Conservation (phyloP, 208 protist species). For the Wallacemonas collosoma region DNA sequence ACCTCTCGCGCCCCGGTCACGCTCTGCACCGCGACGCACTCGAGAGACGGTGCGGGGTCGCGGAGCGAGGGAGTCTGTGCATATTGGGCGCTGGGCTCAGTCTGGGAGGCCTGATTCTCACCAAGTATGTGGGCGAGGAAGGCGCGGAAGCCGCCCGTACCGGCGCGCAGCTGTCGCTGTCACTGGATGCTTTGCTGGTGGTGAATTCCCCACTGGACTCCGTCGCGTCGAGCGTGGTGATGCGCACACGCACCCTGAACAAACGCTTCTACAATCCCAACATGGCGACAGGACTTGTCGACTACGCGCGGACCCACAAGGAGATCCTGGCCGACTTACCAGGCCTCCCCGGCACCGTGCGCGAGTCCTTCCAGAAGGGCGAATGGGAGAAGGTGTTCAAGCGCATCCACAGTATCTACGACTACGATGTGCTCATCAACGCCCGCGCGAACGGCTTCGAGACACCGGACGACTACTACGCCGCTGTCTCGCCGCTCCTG, state of each 20-base stretch:
- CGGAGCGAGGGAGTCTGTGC: not conserved
- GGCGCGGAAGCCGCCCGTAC: slow-evolving; percentile 15
- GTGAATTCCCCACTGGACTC: slow-evolving; percentile 68
- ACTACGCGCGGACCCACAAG: slow-evolving; percentile 53
- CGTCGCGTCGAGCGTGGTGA: slow-evolving; percentile 33
- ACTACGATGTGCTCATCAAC: slow-evolving; percentile 66
- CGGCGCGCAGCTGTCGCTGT: not conserved
- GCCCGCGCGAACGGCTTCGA: slow-evolving; percentile 60
- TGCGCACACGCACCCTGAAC: slow-evolving; percentile 24
- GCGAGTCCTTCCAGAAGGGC: slow-evolving; percentile 26
- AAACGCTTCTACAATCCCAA: slow-evolving; percentile 52
- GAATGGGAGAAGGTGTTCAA: slow-evolving; percentile 30
- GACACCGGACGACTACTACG: slow-evolving; percentile 64
- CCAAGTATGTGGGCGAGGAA: slow-evolving; percentile 67
- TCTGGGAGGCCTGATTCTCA: slow-evolving; percentile 69
- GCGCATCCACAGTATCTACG: slow-evolving; percentile 41
- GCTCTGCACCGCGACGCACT: slow-evolving; percentile 23
- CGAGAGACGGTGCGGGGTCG: slow-evolving; percentile 28
- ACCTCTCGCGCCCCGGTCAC: slow-evolving; percentile 19
- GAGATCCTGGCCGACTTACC: slow-evolving; percentile 48
- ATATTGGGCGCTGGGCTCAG: slow-evolving; percentile 68
- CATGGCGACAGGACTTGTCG: slow-evolving; percentile 45
- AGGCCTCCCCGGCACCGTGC: slow-evolving; percentile 31
- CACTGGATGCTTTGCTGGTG: slow-evolving; percentile 49
- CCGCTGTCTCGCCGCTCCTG: slow-evolving; percentile 37